Evolutionary conservation across 345 rosid species (phyloP), one percentile per base, ranked within the genome.

Genomic region (Brassica rapa): DNA sequence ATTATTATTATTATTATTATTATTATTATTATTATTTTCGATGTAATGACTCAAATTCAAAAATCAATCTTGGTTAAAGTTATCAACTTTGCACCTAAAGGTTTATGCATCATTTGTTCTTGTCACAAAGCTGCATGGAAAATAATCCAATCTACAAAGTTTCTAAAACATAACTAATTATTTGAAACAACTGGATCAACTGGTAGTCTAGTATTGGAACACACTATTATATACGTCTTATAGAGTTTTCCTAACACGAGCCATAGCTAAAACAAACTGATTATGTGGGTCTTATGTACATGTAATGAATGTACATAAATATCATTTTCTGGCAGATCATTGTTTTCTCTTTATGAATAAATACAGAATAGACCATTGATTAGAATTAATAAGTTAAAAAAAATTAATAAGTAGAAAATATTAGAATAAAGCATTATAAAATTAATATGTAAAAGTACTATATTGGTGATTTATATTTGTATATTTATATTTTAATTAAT

Each of bases 21-120:
- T 35, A 35, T 8, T 5, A 6, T 32, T 30, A 23, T 62, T 62
- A 15, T 55, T 15, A 68, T 67, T 37, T 46, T 29, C 10, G 12
- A 19, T 72, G 70, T 67, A 35, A 24, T 49, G n/a, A 33, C 51
- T 62, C n/a, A 73, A 35, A 32, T 37, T 71, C 27, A 77, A 77
- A 25, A 64, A 37, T 71, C 72, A 71, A 64, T 77, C 4, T 64
- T 77, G 61, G 73, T 72, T 66, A 59, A 72, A 66, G 12, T 70
- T 16, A 69, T 70, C 75, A 77, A 77, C 62, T 62, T 51, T 62
- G 70, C 70, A 37, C 74, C 30, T 68, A 57, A 9, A 11, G 24
- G 62, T 25, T 16, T 33, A 41, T 41, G 33, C 29, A 39, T 41
- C 59, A 41, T 15, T 59, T 67, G 39, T 15, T 12, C 4, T 37